Evolutionary conservation across 371 early-diverging fungal genomes (phyloP).

Genomic region (Mucor irregularis): DNA sequence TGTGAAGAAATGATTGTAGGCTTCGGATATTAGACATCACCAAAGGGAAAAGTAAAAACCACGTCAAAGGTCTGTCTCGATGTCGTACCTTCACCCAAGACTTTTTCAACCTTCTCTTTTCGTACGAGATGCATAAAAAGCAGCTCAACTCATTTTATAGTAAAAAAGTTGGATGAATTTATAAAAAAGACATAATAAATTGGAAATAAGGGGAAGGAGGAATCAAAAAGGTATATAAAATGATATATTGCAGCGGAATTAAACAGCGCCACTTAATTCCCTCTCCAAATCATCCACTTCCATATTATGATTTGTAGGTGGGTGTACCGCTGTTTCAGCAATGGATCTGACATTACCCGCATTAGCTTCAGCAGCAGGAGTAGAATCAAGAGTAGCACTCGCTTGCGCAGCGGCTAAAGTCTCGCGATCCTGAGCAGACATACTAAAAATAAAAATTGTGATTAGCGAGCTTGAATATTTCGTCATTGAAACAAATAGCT

Average conservation of each 20-base stretch:
- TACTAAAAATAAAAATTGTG: constrained; percentile 15
- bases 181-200: no score
- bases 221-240: not conserved
- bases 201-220: no score
- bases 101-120: no score
- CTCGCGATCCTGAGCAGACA: constrained; percentile 53
- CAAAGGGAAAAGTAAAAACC: no score
- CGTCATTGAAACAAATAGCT: not conserved
- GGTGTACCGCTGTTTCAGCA: constrained; percentile 27
- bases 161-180: no score
- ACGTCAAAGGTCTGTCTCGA: no score
- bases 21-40: no score
- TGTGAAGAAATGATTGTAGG: no score
- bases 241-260: no score
- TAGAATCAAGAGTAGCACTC: constrained; percentile 17
- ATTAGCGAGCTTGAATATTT: not conserved
- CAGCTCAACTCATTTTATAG: no score
- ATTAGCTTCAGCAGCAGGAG: constrained; percentile 10
- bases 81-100: no score
- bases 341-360: constrained; percentile 8
- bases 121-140: no score
- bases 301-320: constrained; percentile 40
- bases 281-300: constrained; percentile 64
- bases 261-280: constrained; percentile 55
- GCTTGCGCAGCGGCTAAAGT: constrained; percentile 46